phyloP scores from a whole-genome alignment of 352 stramenopile species.

The Hyphochytrium catenoides region DNA sequence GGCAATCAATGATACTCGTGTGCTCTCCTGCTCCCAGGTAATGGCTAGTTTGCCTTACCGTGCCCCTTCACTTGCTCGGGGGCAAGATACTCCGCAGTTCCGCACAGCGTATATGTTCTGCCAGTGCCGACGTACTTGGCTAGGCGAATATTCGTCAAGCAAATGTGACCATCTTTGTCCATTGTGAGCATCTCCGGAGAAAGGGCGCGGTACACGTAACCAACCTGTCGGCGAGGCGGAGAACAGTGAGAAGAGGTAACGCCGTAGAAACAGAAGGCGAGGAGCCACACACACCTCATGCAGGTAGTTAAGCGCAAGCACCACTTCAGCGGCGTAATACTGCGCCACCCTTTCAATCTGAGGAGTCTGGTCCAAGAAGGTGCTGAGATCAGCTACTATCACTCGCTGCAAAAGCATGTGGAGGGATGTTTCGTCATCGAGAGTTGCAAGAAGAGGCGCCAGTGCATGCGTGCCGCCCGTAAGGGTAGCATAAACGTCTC shows the following conservation, averaged over 20 bases:
- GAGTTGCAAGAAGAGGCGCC: conserved; percentile 27
- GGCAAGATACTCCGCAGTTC: conserved; percentile 51
- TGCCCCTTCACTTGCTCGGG: conserved; percentile 62
- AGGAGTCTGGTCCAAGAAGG: conserved; percentile 30
- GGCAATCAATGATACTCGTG: no score
- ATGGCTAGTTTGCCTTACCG: conserved; percentile 21
- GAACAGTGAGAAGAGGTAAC: no score
- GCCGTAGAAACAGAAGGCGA: no score
- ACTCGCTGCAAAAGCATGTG: conserved; percentile 49
- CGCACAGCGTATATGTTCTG: conserved; percentile 56
- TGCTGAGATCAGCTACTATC: conserved; percentile 52
- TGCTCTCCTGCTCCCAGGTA: no score
- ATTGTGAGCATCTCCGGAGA: no score
- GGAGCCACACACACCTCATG: conserved; percentile 37
- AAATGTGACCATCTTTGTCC: no score
- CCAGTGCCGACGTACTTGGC: conserved; percentile 58
- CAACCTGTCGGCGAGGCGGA: no score
- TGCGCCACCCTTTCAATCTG: conserved; percentile 47
- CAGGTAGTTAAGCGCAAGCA: conserved; percentile 48
- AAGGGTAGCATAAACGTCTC: conserved; percentile 50
- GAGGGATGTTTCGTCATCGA: conserved; percentile 45
- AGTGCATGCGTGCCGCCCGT: conserved; percentile 47
- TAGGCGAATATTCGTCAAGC: conserved; percentile 14
- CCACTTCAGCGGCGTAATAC: conserved; percentile 56
- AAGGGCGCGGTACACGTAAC: no score